Base-by-base conservation (phyloP, 2,329 filamentous ascomycete species). In the Botrytis aclada region DNA sequence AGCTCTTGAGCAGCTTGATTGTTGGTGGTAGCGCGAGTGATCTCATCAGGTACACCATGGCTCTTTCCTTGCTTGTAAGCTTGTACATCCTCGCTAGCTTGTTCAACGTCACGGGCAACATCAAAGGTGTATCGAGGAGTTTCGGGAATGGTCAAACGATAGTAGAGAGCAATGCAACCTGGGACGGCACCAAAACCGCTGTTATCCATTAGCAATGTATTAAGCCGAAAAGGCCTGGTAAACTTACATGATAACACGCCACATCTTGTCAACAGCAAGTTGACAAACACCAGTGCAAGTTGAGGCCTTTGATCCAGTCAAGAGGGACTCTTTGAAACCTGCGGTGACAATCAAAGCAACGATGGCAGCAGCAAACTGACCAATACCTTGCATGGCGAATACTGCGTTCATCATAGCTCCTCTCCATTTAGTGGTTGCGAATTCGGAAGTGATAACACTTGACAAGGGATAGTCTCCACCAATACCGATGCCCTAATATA, bases 51-150 rank as follows among this genome's bases (percentile, higher is more conserved):
- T 14, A 87, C 79, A 58, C 90, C 90, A 77, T 91, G 88, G 0
- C 77, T 81, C 81, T 88, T 86, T 74, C 92, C 92, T 45, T 84
- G 84, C 71, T 93, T 88, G 82, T 95, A 96, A n/a, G 91, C 90
- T 80, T 90, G 88, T 77, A 91, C 88, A 76, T 96, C 93, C 64
- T 88, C 89, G 70, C 89, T 87, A 60, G 89, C 93, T 84, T 93
- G 90, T 78, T 93, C 88, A 56, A 93, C 86, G 79, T 96, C 92
- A 61, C 89, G 89, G 69, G 89, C 87, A 34, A 96, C 88, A 80
- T 96, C 93, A 78, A 96, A 95, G 41, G 93, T 96, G 84, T 96
- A 97, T 41, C 93, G 92, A 71, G 93, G 93, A 47, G 93, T 95
- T 83, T 97, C 93, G 37, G 93, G 93, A 76, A 97, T 95, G 70